These are phyloP conservation scores for Candida germanica DNA, from an alignment of 805 yeast genomes.

Conservation along the genomic window DNA sequence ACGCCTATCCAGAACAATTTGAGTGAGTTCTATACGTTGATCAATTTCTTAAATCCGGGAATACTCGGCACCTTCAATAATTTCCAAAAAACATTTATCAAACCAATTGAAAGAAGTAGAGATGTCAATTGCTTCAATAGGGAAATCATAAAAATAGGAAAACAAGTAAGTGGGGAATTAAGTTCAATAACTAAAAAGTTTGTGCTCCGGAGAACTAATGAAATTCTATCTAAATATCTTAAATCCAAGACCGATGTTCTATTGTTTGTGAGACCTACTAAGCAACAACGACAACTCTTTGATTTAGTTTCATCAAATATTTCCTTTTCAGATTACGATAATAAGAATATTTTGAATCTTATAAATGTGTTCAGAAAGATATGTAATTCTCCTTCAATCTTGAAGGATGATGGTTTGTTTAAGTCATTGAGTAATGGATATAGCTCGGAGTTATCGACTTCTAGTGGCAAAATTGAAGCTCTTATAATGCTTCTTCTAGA, in stretches of 20 bases:
- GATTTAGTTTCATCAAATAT: constrained; percentile 30
- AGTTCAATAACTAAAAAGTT: constrained; percentile 62
- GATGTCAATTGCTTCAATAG: constrained; percentile 55
- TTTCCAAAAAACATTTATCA: constrained; percentile 60
- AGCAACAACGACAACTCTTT: constrained; percentile 55
- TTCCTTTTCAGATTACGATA: constrained; percentile 4
- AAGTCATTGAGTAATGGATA: constrained; percentile 7
- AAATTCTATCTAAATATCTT: constrained; percentile 52
- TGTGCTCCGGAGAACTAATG: constrained; percentile 69
- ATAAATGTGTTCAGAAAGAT: constrained; percentile 76
- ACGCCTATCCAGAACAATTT: constrained; percentile 95
- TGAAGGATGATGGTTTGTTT: constrained; percentile 49
- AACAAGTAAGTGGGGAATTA: constrained; percentile 58
- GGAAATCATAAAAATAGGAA: constrained; percentile 53
- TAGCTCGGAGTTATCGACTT: constrained; percentile 3
- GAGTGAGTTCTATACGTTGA: constrained; percentile 73
- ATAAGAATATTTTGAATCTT: constrained; percentile 54
- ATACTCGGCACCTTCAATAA: constrained; percentile 59
- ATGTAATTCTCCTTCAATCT: constrained; percentile 75
- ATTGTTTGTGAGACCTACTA: constrained; percentile 74
- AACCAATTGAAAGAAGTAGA: constrained; percentile 71
- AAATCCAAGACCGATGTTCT: constrained; percentile 76
- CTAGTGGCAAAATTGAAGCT: constrained; percentile 65
- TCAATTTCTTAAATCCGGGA: constrained; percentile 84
- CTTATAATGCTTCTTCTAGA: constrained; percentile 55